Conservation (phyloP, 164 flowering plant genomes). For the Stephania yunnanensis region DNA sequence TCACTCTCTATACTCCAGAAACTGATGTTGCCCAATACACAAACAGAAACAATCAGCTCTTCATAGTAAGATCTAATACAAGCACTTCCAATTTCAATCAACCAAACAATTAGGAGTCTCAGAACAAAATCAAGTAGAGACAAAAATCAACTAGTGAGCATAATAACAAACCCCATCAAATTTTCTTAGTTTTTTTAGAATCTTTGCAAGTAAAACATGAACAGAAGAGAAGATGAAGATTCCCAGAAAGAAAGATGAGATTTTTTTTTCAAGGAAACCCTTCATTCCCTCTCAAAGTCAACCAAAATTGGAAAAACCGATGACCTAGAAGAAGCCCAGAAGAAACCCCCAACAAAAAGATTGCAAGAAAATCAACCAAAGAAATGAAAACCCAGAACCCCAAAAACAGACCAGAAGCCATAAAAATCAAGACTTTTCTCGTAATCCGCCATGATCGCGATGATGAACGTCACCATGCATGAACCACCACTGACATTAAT, state of each 20-base stretch:
- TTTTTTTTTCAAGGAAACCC: neutral
- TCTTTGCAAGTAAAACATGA: neutral
- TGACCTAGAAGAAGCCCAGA: slow-evolving; percentile 11
- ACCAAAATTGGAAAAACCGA: slow-evolving; percentile 5
- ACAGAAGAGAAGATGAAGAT: neutral
- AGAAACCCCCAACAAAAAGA: slow-evolving; percentile 4
- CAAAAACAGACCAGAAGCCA: neutral
- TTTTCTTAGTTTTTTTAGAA: too few relatives aligned
- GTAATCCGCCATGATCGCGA: neutral
- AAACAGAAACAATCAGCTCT: neutral
- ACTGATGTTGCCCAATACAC: slow-evolving; percentile 8
- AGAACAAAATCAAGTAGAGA: neutral
- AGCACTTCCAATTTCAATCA: neutral
- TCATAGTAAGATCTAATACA: neutral
- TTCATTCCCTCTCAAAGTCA: slow-evolving; percentile 4
- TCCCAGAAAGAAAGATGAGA: neutral
- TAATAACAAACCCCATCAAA: too few relatives aligned
- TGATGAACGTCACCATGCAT: slow-evolving; percentile 10
- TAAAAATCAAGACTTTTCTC: slow-evolving; percentile 1
- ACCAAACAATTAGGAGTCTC: neutral
- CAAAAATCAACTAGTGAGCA: too few relatives aligned
- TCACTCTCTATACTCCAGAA: slow-evolving; percentile 5
- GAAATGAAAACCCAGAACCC: slow-evolving; percentile 4
- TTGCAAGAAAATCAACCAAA: neutral
- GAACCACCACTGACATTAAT: slow-evolving; percentile 4